Evolutionary conservation across 768 basidiomycete species (phyloP).

Genomic region (Suillus sp.): DNA sequence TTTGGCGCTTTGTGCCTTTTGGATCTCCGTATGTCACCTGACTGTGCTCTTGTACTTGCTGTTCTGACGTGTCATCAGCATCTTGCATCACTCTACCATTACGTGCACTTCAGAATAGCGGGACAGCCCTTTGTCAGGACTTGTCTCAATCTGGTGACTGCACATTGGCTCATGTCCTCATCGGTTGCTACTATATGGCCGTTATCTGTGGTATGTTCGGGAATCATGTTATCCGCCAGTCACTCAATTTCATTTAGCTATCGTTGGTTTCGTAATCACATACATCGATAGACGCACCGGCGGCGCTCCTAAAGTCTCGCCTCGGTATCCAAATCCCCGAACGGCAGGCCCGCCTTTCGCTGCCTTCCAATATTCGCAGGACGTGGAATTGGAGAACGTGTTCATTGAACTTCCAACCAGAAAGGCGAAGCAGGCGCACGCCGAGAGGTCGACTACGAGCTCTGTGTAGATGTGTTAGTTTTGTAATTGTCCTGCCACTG

Average conservation of each 20-base stretch:
- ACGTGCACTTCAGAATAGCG: constrained; percentile 28
- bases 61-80: constrained; percentile 14
- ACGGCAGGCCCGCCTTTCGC: constrained; percentile 31
- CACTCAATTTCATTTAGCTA: constrained; percentile 17
- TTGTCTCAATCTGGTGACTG: constrained; percentile 27
- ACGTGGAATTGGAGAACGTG: constrained; percentile 17
- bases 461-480: constrained; percentile 16
- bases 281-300: constrained; percentile 32
- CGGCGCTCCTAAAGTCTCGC: constrained; percentile 24
- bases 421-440: constrained; percentile 9
- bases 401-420: constrained; percentile 16
- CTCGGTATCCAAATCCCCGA: constrained; percentile 28
- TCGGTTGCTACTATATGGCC: constrained; percentile 32
- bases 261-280: constrained; percentile 24
- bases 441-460: constrained; percentile 23
- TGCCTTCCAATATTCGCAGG: constrained; percentile 21
- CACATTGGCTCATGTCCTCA: constrained; percentile 22
- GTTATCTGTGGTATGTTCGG: constrained; percentile 28
- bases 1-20: constrained; percentile 25
- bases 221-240: background rate
- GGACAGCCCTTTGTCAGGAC: constrained; percentile 30
- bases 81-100: constrained; percentile 26
- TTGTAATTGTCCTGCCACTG: background rate
- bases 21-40: constrained; percentile 19
- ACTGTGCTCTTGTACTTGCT: background rate